These are phyloP conservation scores for Teratosphaeria destructans DNA, from an alignment of 2,329 filamentous ascomycete genomes.

Conservation along the genomic window DNA sequence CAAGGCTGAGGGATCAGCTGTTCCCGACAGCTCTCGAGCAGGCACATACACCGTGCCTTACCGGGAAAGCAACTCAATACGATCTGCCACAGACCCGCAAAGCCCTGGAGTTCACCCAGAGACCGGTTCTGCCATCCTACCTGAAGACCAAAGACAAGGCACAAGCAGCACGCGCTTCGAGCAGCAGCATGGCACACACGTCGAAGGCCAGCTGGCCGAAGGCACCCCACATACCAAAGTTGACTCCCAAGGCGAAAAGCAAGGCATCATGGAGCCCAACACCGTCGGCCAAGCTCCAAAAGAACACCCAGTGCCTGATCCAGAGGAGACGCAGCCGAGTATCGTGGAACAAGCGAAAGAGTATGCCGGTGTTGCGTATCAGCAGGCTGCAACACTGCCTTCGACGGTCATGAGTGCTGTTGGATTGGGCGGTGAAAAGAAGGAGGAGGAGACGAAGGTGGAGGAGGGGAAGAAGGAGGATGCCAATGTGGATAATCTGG, in stretches of 20 bases:
- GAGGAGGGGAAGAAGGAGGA: slow-evolving; percentile 9
- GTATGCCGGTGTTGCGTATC: slow-evolving; percentile 21
- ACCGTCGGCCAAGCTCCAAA: slow-evolving; percentile 42
- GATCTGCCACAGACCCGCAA: not conserved
- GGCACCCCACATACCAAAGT: slow-evolving; percentile 34
- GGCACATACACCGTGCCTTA: slow-evolving; percentile 18
- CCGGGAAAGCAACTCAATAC: slow-evolving; percentile 3
- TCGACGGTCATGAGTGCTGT: slow-evolving; percentile 26
- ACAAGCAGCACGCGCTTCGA: slow-evolving; percentile 32
- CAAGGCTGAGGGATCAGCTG: slow-evolving; percentile 5
- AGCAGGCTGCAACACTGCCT: slow-evolving; percentile 21
- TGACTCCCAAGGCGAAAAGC: slow-evolving; percentile 36
- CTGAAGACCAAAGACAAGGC: slow-evolving; percentile 24
- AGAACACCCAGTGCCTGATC: slow-evolving; percentile 28
- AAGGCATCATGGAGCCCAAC: slow-evolving; percentile 36
- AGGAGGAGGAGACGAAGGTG: slow-evolving; percentile 18
- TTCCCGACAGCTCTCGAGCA: slow-evolving; percentile 8
- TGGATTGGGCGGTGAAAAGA: slow-evolving; percentile 16
- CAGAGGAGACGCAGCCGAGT: slow-evolving; percentile 19
- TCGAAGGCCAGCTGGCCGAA: slow-evolving; percentile 30
- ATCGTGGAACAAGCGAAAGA: slow-evolving; percentile 36
- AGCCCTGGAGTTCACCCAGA: not conserved
- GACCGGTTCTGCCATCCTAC: slow-evolving; percentile 29
- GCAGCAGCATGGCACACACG: slow-evolving; percentile 35
- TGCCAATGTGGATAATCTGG: slow-evolving; percentile 21